Evolutionary conservation across 148 eudicot genomes (phyloP).

Genomic region (Tetragonia tetragonoides): DNA sequence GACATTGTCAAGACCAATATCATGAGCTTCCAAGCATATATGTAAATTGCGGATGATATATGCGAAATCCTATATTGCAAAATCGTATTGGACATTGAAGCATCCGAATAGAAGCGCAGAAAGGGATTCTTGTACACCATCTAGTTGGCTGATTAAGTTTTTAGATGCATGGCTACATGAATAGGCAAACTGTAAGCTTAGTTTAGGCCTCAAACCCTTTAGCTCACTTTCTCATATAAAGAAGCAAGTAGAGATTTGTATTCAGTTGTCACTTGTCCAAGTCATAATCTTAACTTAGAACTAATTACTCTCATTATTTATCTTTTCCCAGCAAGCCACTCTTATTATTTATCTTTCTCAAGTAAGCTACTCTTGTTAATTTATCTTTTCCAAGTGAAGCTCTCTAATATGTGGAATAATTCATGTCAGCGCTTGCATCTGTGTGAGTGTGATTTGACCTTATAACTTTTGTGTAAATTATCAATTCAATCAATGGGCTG

Average conservation of each 20-base stretch:
- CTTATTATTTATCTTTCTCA: neutral
- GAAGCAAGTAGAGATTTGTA: slow-evolving; percentile 1
- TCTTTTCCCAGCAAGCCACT: neutral
- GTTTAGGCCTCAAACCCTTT: neutral
- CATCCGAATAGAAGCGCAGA: neutral
- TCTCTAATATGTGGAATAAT: neutral
- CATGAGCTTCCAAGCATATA: neutral
- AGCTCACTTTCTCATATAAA: neutral
- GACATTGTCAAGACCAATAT: neutral
- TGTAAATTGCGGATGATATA: neutral
- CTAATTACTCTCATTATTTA: neutral
- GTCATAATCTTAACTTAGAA: neutral
- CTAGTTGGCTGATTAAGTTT: neutral
- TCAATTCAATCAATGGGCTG: neutral
- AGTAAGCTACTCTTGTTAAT: neutral
- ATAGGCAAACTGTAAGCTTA: neutral
- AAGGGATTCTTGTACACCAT: too few relatives aligned
- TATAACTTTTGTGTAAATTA: slow-evolving; percentile 6
- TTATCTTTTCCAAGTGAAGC: neutral
- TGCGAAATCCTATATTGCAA: too few relatives aligned
- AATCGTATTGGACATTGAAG: slow-evolving; percentile 1
- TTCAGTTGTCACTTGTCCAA: neutral
- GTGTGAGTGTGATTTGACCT: slow-evolving; percentile 3
- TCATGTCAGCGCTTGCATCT: slow-evolving; percentile 6
- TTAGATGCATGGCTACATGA: neutral